These are phyloP conservation scores for Paramecium bursaria DNA, from an alignment of 73 alveolate species.

Conservation along the genomic window DNA sequence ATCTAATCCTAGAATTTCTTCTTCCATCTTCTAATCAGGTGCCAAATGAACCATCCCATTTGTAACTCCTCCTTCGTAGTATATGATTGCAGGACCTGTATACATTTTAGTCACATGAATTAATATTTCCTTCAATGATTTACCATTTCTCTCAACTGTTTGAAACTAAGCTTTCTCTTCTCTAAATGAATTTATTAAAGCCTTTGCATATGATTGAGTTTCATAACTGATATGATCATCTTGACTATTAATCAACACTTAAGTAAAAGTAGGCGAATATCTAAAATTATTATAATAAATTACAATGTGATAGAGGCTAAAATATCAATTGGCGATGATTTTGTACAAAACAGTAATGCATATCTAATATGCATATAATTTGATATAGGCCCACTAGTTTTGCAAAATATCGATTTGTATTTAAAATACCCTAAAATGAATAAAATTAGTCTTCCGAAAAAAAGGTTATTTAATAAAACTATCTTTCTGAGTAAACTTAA, in stretches of 20 bases:
- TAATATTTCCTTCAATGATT: neutral
- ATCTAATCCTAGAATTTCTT: too few relatives aligned
- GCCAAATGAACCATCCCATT: too few relatives aligned
- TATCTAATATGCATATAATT: neutral
- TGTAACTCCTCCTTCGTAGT: conserved; percentile 47
- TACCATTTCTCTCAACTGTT: conserved; percentile 23
- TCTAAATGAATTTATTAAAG: conserved; percentile 12
- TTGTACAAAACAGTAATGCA: neutral
- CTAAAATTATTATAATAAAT: neutral
- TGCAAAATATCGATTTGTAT: conserved; percentile 38
- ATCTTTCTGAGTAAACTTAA: conserved; percentile 1
- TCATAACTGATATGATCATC: neutral
- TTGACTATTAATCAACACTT: neutral
- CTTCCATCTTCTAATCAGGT: too few relatives aligned
- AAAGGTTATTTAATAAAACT: neutral
- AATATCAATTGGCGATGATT: conserved; percentile 12
- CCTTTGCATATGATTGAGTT: neutral
- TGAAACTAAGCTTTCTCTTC: neutral
- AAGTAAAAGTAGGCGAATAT: conserved; percentile 41
- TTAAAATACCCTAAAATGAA: conserved; percentile 22
- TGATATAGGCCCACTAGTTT: neutral
- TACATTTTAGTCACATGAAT: neutral
- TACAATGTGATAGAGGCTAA: conserved; percentile 30
- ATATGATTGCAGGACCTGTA: conserved; percentile 25
- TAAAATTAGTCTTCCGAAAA: conserved; percentile 27